A percentile compares a stretch with the other conserved stretches of the same genome.
Conservation (phyloP, 2,329 filamentous ascomycete genomes). For the Pseudohalonectria lignicola region DNA sequence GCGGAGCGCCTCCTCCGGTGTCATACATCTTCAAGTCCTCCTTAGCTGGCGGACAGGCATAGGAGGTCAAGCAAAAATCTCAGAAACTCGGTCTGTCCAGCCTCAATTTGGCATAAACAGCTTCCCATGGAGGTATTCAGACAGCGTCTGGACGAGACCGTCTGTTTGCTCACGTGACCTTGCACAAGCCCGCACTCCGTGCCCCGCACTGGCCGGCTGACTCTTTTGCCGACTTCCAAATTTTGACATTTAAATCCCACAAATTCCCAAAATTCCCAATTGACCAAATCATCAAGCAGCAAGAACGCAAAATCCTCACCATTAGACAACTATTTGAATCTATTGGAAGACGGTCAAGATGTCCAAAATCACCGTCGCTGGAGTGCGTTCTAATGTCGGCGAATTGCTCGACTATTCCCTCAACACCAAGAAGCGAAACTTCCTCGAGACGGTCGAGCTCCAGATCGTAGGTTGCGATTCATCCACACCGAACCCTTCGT, state of each 20-base stretch:
- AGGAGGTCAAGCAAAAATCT: too few species aligned
- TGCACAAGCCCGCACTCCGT: too few species aligned
- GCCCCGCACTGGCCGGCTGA: background rate
- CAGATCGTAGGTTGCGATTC: conserved; percentile 8
- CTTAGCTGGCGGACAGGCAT: too few species aligned
- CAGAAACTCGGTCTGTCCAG: too few species aligned
- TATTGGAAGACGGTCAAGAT: conserved; percentile 65
- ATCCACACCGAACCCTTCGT: background rate
- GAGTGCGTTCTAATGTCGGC: conserved; percentile 90
- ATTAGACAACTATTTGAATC: conserved; percentile 13
- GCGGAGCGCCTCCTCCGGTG: too few species aligned
- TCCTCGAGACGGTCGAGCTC: conserved; percentile 79
- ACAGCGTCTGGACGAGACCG: too few species aligned
- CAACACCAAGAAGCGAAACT: conserved; percentile 96
- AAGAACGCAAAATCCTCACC: conserved; percentile 14
- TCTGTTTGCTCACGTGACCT: too few species aligned
- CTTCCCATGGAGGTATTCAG: too few species aligned
- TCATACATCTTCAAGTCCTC: too few species aligned
- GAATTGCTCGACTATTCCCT: conserved; percentile 86
- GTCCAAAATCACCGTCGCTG: conserved; percentile 61
- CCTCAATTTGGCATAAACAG: too few species aligned
- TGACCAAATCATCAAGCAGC: background rate
- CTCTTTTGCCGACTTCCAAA: background rate
- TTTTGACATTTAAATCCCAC: background rate
- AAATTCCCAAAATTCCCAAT: background rate